Evolutionary conservation across 1,284 basidiomycete species (phyloP).

Genomic region (Cryptococcus sp.): DNA sequence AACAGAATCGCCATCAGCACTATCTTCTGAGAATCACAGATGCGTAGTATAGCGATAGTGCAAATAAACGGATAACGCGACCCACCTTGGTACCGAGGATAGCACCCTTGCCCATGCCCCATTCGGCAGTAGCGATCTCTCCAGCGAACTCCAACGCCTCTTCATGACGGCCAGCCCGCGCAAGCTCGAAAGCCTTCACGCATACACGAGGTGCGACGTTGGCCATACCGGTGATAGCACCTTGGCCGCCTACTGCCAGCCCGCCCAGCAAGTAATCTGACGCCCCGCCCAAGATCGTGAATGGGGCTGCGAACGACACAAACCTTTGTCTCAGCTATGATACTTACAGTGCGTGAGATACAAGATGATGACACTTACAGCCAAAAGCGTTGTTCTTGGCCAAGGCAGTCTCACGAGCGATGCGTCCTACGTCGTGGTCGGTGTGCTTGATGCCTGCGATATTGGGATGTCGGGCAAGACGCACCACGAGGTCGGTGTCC

Average conservation of each 20-base stretch:
- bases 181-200: slow-evolving; percentile 38
- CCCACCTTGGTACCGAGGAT: slow-evolving; percentile 46
- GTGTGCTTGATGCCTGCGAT: slow-evolving; percentile 47
- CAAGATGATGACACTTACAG: slow-evolving; percentile 17
- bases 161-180: slow-evolving; percentile 21
- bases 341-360: not conserved
- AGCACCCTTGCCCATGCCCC: slow-evolving; percentile 38
- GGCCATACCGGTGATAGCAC: slow-evolving; percentile 49
- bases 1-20: not conserved
- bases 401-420: slow-evolving; percentile 30
- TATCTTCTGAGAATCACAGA: too few species aligned
- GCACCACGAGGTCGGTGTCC: slow-evolving; percentile 35
- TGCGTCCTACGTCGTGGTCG: slow-evolving; percentile 47
- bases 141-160: slow-evolving; percentile 37
- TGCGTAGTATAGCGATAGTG: not conserved
- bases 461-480: slow-evolving; percentile 40
- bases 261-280: slow-evolving; percentile 44
- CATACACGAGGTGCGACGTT: slow-evolving; percentile 42
- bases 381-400: slow-evolving; percentile 17
- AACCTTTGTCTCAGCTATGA: not conserved
- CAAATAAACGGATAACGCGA: not conserved
- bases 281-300: slow-evolving; percentile 48
- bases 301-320: slow-evolving; percentile 23
- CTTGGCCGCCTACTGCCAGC: slow-evolving; percentile 35
- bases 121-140: slow-evolving; percentile 35